Conservation (phyloP, 306 rosid species). For the Gillenia trifoliata region DNA sequence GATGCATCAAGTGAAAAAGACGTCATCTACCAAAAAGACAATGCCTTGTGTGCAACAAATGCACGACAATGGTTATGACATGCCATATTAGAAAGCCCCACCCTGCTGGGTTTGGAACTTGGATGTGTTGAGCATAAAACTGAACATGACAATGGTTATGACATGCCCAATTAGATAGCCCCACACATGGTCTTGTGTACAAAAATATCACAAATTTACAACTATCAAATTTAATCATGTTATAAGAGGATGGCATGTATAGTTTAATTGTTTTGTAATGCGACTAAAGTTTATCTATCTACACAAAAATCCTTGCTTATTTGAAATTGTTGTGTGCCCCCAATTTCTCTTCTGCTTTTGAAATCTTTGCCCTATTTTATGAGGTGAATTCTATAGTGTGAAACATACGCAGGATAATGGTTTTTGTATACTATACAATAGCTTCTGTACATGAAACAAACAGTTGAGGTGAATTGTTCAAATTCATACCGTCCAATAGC, state of each 20-base stretch:
- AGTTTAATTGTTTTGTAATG: not conserved
- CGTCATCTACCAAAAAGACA: not conserved
- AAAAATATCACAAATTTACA: not conserved
- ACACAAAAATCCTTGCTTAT: not conserved
- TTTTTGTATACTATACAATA: not conserved
- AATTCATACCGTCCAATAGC: slow-evolving; percentile 79
- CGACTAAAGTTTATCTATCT: not conserved
- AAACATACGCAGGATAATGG: too few relatives aligned
- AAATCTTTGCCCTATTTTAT: not conserved
- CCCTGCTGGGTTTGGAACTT: not conserved
- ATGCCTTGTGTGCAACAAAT: not conserved
- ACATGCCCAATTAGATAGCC: not conserved
- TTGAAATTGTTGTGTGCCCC: not conserved
- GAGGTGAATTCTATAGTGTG: not conserved
- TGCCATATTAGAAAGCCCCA: not conserved
- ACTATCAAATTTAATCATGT: not conserved
- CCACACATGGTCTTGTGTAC: not conserved
- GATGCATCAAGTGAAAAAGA: not conserved
- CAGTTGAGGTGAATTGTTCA: slow-evolving; percentile 7
- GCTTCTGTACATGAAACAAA: not conserved
- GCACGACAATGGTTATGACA: not conserved
- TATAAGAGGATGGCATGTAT: not conserved
- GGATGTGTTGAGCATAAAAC: not conserved
- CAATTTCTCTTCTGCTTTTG: not conserved
- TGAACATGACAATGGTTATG: not conserved